Conservation (phyloP, 768 basidiomycete genomes). For the Glaciozyma martinii region DNA sequence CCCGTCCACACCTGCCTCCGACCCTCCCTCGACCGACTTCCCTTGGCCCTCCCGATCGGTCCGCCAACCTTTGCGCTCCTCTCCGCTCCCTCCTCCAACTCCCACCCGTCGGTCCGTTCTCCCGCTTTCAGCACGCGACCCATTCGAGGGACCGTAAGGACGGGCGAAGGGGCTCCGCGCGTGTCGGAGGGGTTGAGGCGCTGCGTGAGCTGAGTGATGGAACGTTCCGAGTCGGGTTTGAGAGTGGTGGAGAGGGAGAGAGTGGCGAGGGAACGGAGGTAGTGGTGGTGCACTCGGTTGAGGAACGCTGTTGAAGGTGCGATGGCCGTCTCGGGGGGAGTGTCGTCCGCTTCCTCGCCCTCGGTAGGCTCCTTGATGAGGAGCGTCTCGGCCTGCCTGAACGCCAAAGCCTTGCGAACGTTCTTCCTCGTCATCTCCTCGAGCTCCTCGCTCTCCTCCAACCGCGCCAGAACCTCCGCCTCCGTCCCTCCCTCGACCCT, state of each 20-base stretch:
- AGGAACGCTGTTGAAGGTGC: constrained; percentile 28
- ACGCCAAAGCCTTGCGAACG: constrained; percentile 32
- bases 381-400: background rate
- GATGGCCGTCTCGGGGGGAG: background rate
- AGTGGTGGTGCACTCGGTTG: constrained; percentile 30
- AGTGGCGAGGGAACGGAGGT: constrained; percentile 23
- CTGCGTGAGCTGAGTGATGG: constrained; percentile 17
- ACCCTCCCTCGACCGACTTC: background rate
- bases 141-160: constrained; percentile 19
- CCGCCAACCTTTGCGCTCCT: background rate
- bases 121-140: constrained; percentile 14
- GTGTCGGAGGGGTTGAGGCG: constrained; percentile 12
- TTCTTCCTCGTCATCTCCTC: constrained; percentile 27
- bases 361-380: background rate
- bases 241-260: constrained; percentile 13
- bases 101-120: constrained; percentile 16
- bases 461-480: constrained; percentile 1
- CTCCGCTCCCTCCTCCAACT: background rate
- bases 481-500: constrained; percentile 14
- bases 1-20: background rate
- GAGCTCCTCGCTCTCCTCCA: background rate
- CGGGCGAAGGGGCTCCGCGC: constrained; percentile 9
- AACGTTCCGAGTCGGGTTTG: constrained; percentile 7
- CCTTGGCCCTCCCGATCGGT: constrained; percentile 20
- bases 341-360: background rate